phyloP scores from a whole-genome alignment of 2,329 filamentous ascomycete genomes.

The Fusarium continuum region DNA sequence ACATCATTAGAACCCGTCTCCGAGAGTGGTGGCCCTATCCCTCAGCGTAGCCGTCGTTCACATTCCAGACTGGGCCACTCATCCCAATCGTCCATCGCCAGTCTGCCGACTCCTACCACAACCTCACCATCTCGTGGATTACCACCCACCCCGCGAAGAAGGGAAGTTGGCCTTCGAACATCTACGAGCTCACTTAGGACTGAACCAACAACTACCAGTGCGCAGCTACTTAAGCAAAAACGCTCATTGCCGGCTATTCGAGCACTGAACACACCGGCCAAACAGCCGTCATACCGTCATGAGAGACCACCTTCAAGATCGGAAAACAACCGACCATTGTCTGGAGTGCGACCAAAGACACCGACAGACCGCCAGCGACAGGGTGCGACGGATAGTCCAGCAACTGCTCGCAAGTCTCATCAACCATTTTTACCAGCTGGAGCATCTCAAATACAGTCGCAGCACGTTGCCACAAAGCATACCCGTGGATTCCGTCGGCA shows the following conservation, averaged over 20 bases:
- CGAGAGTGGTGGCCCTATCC: conserved; percentile 81
- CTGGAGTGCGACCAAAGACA: conserved; percentile 71
- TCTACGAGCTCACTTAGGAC: conserved; percentile 64
- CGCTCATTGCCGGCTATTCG: conserved; percentile 70
- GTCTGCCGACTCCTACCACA: conserved; percentile 69
- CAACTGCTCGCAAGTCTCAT: conserved; percentile 66
- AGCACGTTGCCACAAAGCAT: conserved; percentile 78
- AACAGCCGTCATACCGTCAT: conserved; percentile 57
- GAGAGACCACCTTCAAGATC: conserved; percentile 70
- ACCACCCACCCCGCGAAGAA: conserved; percentile 68
- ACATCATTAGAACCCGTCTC: conserved; percentile 88
- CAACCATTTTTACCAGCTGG: conserved; percentile 84
- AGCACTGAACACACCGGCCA: conserved; percentile 60
- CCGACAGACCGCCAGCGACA: conserved; percentile 70
- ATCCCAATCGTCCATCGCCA: conserved; percentile 73
- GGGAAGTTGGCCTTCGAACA: conserved; percentile 65
- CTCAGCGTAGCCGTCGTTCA: conserved; percentile 65
- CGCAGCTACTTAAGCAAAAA: conserved; percentile 72
- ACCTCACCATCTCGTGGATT: conserved; percentile 63
- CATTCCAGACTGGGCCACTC: conserved; percentile 75
- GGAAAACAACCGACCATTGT: conserved; percentile 60
- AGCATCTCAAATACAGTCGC: conserved; percentile 75
- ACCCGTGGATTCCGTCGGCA: conserved; percentile 79
- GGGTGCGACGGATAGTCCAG: conserved; percentile 58
- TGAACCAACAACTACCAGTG: conserved; percentile 71